A percentile compares a stretch with the other conserved stretches of the same genome.
These are phyloP conservation scores for Mortierella hygrophila DNA, from an alignment of 192 early-diverging fungal species.

Conservation along the genomic window DNA sequence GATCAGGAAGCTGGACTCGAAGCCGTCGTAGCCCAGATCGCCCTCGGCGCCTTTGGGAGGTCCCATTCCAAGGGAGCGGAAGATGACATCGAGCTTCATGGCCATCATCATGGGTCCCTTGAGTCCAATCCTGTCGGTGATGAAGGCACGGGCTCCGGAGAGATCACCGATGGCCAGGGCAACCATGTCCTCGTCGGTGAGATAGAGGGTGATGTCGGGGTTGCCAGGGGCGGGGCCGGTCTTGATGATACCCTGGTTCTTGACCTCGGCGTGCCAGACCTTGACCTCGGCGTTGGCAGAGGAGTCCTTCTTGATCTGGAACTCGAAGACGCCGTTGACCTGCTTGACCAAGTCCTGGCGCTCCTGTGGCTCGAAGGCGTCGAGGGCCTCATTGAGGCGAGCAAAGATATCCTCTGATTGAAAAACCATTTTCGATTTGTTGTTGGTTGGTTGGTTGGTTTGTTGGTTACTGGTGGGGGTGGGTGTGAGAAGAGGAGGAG, in stretches of 20 bases:
- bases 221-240: constrained; percentile 69
- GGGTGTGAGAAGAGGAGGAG: background rate
- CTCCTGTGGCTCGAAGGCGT: constrained; percentile 67
- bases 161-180: constrained; percentile 86
- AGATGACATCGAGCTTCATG: constrained; percentile 77
- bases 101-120: constrained; percentile 84
- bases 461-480: no score
- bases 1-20: constrained; percentile 50
- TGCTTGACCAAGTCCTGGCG: constrained; percentile 74
- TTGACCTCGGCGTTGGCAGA: constrained; percentile 70
- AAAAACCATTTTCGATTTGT: constrained; percentile 62
- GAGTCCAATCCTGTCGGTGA: constrained; percentile 91
- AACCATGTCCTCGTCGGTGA: constrained; percentile 89
- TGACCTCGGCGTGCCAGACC: constrained; percentile 87
- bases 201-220: constrained; percentile 79
- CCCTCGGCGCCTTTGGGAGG: constrained; percentile 39
- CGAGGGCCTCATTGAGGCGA: constrained; percentile 70
- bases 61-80: constrained; percentile 58
- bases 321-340: constrained; percentile 85
- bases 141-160: constrained; percentile 86
- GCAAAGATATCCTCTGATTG: constrained; percentile 78
- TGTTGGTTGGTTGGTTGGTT: background rate
- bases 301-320: constrained; percentile 80
- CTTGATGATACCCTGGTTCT: constrained; percentile 52
- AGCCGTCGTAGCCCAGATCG: constrained; percentile 50